phyloP scores from a whole-genome alignment of 2,329 filamentous ascomycete species.

The Penicillium concentricum region DNA sequence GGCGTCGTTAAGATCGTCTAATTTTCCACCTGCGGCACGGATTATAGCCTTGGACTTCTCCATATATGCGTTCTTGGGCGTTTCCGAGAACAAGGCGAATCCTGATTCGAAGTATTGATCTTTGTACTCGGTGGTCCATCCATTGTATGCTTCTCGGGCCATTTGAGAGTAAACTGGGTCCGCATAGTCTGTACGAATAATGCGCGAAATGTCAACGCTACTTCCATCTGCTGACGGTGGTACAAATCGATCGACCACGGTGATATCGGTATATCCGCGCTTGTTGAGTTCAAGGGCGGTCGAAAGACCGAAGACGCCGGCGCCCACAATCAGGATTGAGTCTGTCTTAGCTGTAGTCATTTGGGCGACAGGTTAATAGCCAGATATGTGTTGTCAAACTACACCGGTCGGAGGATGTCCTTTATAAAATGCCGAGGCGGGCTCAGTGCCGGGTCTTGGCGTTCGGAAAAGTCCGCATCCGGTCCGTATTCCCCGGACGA shows the following conservation, averaged over 20 bases:
- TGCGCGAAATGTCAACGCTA: constrained; percentile 58
- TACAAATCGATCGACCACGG: constrained; percentile 54
- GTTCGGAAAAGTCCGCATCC: constrained; percentile 11
- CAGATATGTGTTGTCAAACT: neutral
- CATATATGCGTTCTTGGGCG: constrained; percentile 26
- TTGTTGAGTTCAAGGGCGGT: constrained; percentile 64
- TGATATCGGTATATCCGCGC: constrained; percentile 54
- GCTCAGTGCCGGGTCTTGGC: constrained; percentile 18
- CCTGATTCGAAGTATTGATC: constrained; percentile 28
- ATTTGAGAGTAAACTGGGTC: constrained; percentile 71
- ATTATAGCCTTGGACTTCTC: constrained; percentile 36
- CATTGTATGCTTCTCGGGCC: constrained; percentile 67
- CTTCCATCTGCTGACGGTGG: constrained; percentile 56
- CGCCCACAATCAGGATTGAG: constrained; percentile 58
- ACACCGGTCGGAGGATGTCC: neutral
- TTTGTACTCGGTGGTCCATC: constrained; percentile 52
- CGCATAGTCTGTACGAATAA: constrained; percentile 71
- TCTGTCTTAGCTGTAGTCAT: constrained; percentile 23
- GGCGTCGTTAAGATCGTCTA: constrained; percentile 43
- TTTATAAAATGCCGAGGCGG: constrained; percentile 2
- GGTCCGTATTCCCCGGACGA: constrained; percentile 16
- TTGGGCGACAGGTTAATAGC: constrained; percentile 4
- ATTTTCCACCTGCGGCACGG: constrained; percentile 34
- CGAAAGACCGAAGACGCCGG: constrained; percentile 17
- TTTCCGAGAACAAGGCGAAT: constrained; percentile 31